Percentiles rank a stretch among this genome's conserved stretches.
Evolutionary conservation across 768 basidiomycete genomes (phyloP).

Genomic region (Hemileccinum rubropunctum): DNA sequence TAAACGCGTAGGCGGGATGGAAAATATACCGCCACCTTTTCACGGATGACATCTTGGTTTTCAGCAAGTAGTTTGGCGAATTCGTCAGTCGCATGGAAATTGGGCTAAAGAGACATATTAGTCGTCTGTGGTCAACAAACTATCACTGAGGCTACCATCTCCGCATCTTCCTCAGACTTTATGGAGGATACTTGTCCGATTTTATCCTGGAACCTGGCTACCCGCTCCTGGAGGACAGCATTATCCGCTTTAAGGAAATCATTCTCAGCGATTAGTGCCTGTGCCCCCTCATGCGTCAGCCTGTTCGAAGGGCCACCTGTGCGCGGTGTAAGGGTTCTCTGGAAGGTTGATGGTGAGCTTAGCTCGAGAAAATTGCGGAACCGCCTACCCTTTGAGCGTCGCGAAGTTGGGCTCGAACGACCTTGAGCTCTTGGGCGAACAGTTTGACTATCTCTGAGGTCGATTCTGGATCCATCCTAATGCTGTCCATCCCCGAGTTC

Average conservation of each 20-base stretch:
- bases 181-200: constrained; percentile 5
- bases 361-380: not conserved
- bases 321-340: constrained; percentile 14
- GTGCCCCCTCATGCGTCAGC: constrained; percentile 5
- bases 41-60: constrained; percentile 12
- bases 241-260: constrained; percentile 20
- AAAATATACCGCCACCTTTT: constrained; percentile 10
- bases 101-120: constrained; percentile 13
- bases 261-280: constrained; percentile 16
- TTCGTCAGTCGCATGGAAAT: constrained; percentile 7
- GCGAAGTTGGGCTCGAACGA: constrained; percentile 18
- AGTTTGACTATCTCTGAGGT: constrained; percentile 26
- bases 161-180: constrained; percentile 18
- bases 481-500: constrained; percentile 13
- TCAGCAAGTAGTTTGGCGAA: constrained; percentile 13
- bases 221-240: constrained; percentile 10
- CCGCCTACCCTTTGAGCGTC: constrained; percentile 20
- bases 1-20: not conserved
- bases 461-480: constrained; percentile 23
- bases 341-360: not conserved
- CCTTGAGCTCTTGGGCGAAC: constrained; percentile 25
- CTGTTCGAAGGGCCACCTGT: constrained; percentile 1
- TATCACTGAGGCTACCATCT: constrained; percentile 2
- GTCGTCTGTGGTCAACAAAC: not conserved
- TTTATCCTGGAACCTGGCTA: constrained; percentile 15